Evolutionary conservation across 2,329 filamentous ascomycete species (phyloP).

Genomic region (Gyromitra esculenta): DNA sequence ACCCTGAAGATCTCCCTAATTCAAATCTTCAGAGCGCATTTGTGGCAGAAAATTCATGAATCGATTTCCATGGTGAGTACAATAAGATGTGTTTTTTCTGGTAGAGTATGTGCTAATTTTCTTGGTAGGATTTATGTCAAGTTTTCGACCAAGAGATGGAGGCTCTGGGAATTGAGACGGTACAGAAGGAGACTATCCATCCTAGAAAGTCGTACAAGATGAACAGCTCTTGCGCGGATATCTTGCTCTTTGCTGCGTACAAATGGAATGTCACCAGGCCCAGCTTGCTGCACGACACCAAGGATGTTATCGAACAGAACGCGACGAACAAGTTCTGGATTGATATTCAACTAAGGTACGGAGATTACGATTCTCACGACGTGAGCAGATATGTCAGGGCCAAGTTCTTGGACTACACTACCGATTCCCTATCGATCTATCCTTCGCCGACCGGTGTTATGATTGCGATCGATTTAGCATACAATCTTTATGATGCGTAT

Average conservation of each 20-base stretch:
- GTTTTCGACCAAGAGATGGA: constrained; percentile 98
- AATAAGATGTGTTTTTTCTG: neutral
- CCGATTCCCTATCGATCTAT: constrained; percentile 98
- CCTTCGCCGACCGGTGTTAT: constrained; percentile 95
- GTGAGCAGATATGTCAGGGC: constrained; percentile 97
- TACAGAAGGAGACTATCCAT: constrained; percentile 99
- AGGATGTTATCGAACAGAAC: constrained; percentile 90
- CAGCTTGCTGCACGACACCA: constrained; percentile 92
- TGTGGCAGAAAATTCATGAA: constrained; percentile 99
- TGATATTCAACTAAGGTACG: constrained; percentile 94
- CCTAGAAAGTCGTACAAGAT: constrained; percentile 99
- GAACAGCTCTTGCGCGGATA: constrained; percentile 99
- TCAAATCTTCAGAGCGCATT: constrained; percentile 98
- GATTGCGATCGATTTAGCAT: constrained; percentile 96
- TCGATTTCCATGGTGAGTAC: constrained; percentile 81
- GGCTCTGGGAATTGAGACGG: constrained; percentile 92
- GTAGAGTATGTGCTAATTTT: constrained; percentile 25
- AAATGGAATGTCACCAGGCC: constrained; percentile 98
- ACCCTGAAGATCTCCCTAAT: constrained; percentile 98
- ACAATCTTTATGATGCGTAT: constrained; percentile 98
- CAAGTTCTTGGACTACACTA: constrained; percentile 98
- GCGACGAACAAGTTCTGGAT: constrained; percentile 99
- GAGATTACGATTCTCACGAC: constrained; percentile 98
- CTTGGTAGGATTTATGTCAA: constrained; percentile 79
- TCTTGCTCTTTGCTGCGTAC: constrained; percentile 93